Base-by-base conservation (phyloP, 371 early-diverging fungal species). In the Syncephalis fuscata region DNA sequence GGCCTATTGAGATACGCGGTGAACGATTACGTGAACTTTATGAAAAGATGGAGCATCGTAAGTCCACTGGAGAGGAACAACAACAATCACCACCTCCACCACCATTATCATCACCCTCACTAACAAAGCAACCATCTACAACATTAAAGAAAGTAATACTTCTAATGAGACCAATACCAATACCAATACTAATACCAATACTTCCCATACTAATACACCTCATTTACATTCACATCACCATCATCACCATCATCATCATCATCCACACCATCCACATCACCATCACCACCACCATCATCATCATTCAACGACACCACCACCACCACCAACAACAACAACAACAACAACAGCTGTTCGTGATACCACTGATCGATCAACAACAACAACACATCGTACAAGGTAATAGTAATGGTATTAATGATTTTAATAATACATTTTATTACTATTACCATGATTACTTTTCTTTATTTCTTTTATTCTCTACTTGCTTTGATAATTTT, bases 1-100 rank as follows among this genome's bases (percentile, higher is more conserved):
- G 81, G 80, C 76, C 76, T 11, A 62, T 59, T 11, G 51, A 51
- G 10, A 66, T 80, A 7, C 59, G 66, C n/a, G 63, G 66, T 46
- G 51, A 57, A 5, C 65, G 70, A 49, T 48, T 80, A 10, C 62
- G 67, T 46, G 59, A 61, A n/a, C 54, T 79, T 15, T 81, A 75
- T 64, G 68, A 57, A 17, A 53, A 48, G 15, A 17, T 53, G 22
- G 48, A 48, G 17, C 46, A 44, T 20, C 37, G 46, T 14, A 46
- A 51, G 15, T n/a, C 50, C 23, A 32, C 26, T 4, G n/a, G n/a
- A 4, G 25, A 24, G 25, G 17, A n/a, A 40, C 32, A 7, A 32
- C 11, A 7, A 32, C 11, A 32, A 32, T 7, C 32, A 32, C 32
- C 32, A 32, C 7, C 4, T 32, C 4, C 32, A 32, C 32, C 32